These are phyloP conservation scores for Cystobasidium tubakii DNA, from an alignment of 768 basidiomycete genomes.

Conservation along the genomic window DNA sequence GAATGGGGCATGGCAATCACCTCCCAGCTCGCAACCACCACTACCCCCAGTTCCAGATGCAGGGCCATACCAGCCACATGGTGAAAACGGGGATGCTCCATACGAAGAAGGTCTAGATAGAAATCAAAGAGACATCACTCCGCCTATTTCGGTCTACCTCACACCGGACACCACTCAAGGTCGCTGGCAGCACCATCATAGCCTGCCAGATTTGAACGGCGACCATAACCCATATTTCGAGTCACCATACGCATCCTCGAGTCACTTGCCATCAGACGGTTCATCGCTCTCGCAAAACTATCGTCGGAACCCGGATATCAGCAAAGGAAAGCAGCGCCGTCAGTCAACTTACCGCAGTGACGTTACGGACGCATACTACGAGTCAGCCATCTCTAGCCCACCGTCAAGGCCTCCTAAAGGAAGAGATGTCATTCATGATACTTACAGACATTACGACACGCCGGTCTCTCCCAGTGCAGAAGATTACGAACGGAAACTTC, in stretches of 20 bases:
- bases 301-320: neutral
- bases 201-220: neutral
- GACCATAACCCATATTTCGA: constrained; percentile 12
- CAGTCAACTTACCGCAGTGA: neutral
- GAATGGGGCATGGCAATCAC: neutral
- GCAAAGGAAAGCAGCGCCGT: constrained; percentile 24
- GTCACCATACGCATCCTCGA: constrained; percentile 9
- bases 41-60: neutral
- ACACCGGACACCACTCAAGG: neutral
- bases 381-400: neutral
- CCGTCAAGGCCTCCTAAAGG: constrained; percentile 10
- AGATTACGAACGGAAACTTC: neutral
- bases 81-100: neutral
- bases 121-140: neutral
- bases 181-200: neutral
- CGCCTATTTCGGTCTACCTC: constrained; percentile 15
- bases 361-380: neutral
- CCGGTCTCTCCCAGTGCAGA: neutral
- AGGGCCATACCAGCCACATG: neutral
- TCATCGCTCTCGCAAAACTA: constrained; percentile 21
- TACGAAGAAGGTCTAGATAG: neutral
- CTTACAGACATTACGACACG: neutral
- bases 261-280: neutral
- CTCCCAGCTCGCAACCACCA: neutral
- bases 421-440: neutral